These are phyloP conservation scores for Usnea hakonensis DNA, from an alignment of 495 filamentous ascomycete species.

Conservation along the genomic window DNA sequence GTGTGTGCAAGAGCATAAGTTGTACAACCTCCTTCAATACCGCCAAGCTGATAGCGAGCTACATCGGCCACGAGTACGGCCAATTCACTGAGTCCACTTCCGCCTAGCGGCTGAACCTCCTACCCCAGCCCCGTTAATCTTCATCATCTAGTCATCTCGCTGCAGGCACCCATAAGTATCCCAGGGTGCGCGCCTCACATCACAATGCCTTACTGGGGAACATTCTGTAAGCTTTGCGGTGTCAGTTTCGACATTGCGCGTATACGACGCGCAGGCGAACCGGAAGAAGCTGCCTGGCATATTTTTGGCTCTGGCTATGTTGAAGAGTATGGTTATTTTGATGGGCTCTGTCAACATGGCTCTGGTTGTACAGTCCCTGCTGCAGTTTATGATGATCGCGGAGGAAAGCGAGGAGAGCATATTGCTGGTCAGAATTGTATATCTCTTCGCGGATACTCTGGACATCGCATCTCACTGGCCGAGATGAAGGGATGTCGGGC, in stretches of 20 bases:
- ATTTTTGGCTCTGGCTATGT: not conserved
- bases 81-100: too few species aligned
- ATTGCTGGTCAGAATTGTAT: not conserved
- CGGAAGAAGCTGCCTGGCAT: not conserved
- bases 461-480: conserved; percentile 1
- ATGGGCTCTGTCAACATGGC: not conserved
- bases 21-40: too few species aligned
- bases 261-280: not conserved
- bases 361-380: not conserved
- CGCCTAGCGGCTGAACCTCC: too few species aligned
- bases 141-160: too few species aligned
- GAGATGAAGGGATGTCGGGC: conserved; percentile 4
- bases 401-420: not conserved
- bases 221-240: conserved; percentile 2
- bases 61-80: too few species aligned
- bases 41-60: too few species aligned
- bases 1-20: too few species aligned
- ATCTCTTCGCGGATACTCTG: not conserved
- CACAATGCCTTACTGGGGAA: not conserved
- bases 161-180: too few species aligned
- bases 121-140: too few species aligned
- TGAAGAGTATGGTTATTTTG: not conserved
- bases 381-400: not conserved
- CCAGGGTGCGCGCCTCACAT: not conserved
- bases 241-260: conserved; percentile 5